Evolutionary conservation across 2,329 filamentous ascomycete genomes (phyloP).

Genomic region (Diaporthe australafricana): DNA sequence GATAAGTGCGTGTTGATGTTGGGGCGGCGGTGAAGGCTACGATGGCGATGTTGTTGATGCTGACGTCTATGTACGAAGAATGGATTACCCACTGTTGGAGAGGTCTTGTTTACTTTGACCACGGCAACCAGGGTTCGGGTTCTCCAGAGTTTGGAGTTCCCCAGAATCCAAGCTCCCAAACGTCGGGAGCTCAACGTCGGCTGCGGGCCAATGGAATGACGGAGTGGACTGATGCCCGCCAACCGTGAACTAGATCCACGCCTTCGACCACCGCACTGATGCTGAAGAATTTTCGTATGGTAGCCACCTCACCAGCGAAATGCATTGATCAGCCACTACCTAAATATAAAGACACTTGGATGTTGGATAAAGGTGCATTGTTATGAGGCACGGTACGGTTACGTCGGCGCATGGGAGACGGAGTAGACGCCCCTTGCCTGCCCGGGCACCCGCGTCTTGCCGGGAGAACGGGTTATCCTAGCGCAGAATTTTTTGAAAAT

Average conservation of each 20-base stretch:
- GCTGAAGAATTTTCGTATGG: not conserved
- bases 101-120: slow-evolving; percentile 16
- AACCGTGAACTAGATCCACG: not conserved
- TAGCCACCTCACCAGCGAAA: not conserved
- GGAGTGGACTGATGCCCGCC: not conserved
- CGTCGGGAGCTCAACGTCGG: slow-evolving; percentile 13
- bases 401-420: slow-evolving; percentile 15
- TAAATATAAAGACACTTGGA: too few relatives aligned
- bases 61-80: not conserved
- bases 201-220: slow-evolving; percentile 26
- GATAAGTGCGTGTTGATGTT: not conserved
- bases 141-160: slow-evolving; percentile 4
- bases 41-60: slow-evolving; percentile 3
- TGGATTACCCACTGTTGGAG: not conserved
- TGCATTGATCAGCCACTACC: not conserved
- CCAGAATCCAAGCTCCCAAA: slow-evolving; percentile 7
- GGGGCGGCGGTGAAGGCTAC: not conserved
- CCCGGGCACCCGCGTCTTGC: slow-evolving; percentile 24
- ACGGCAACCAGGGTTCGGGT: slow-evolving; percentile 22
- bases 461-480: slow-evolving; percentile 34
- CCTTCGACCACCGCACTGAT: not conserved
- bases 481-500: slow-evolving; percentile 39
- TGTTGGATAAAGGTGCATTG: too few relatives aligned
- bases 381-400: too few relatives aligned
- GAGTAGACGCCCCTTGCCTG: slow-evolving; percentile 12